A percentile compares a stretch with the other conserved stretches of the same genome.
Evolutionary conservation across 805 yeast genomes (phyloP).

Genomic region (Saturnispora serradocipensis): DNA sequence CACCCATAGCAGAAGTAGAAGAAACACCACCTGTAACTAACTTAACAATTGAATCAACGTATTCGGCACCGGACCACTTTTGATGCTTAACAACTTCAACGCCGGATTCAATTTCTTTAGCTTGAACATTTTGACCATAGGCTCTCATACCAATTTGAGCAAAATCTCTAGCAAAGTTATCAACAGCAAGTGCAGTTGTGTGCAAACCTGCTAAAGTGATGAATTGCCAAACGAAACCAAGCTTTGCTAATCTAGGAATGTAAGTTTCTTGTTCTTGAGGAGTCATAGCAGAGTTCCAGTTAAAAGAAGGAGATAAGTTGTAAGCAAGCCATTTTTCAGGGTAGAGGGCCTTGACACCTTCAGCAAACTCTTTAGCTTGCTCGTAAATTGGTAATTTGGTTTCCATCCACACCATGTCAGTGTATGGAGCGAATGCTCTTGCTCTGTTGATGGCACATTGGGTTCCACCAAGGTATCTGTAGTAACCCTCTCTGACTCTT

Average conservation of each 20-base stretch:
- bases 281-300: slow-evolving; percentile 94
- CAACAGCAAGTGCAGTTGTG: slow-evolving; percentile 87
- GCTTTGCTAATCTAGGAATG: slow-evolving; percentile 72
- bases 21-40: slow-evolving; percentile 90
- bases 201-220: slow-evolving; percentile 96
- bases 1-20: slow-evolving; percentile 97
- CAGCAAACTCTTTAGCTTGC: slow-evolving; percentile 92
- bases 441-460: slow-evolving; percentile 97
- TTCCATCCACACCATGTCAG: slow-evolving; percentile 98
- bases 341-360: slow-evolving; percentile 69
- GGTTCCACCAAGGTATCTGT: slow-evolving; percentile 93
- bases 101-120: slow-evolving; percentile 75
- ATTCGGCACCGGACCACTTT: slow-evolving; percentile 98
- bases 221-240: slow-evolving; percentile 96
- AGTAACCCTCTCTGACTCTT: slow-evolving; percentile 94
- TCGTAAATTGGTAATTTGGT: slow-evolving; percentile 86
- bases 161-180: slow-evolving; percentile 72
- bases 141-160: slow-evolving; percentile 88
- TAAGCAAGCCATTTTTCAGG: slow-evolving; percentile 96
- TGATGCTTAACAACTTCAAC: slow-evolving; percentile 97
- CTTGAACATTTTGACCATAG: slow-evolving; percentile 81
- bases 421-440: slow-evolving; percentile 88
- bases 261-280: slow-evolving; percentile 82
- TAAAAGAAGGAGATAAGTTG: slow-evolving; percentile 94
- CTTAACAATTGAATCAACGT: slow-evolving; percentile 82